Evolutionary conservation across 1,284 basidiomycete genomes (phyloP), one percentile per base, ranked within the genome.

Genomic region (Tilletia caries): DNA sequence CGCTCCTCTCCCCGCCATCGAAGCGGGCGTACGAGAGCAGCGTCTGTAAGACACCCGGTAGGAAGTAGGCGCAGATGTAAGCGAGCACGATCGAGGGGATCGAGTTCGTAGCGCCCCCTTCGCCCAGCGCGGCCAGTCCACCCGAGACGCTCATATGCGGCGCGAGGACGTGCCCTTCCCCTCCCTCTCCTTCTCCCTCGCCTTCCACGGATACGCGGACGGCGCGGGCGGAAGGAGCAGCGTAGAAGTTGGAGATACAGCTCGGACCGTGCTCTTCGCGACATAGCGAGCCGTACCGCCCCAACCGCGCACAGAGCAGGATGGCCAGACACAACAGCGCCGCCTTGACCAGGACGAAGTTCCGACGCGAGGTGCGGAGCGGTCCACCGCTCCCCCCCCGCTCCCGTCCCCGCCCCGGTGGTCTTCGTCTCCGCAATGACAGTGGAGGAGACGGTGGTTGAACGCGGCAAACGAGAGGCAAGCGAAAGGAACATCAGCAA

Each of bases 181-280:
- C n/a, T 15, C 34, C 32, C 29, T 1, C 32, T 3, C 58, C n/a
- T n/a, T n/a, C n/a, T n/a, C n/a, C n/a, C n/a, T n/a, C n/a, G n/a
- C n/a, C 29, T 29, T 20, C 23, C 15, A 29, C 27, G 15, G 37
- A 15, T 41, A 41, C 37, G n/a, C n/a, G n/a, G n/a, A n/a, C 37
- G 37, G 37, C 37, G 15, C 15, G 10, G 37, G 15, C 37, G 32
- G n/a, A 34, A 29, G 32, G 29, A 3, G 33, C 13, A 33, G 89
- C 86, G 82, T 92, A 95, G 85, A 95, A 97, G 0, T 93, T 94
- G 66, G 93, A 90, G 69, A 87, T 86, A 82, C 95, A 97, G 69
- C 83, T 90, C 0, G 92, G 90, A 62, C 91, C 90, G 83, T 98
- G 95, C 82, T 98, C 96, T 82, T 98, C 96, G 67, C 96, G 86